phyloP scores from a whole-genome alignment of 1,139 yeast species.

The Nadsonia commutata region DNA sequence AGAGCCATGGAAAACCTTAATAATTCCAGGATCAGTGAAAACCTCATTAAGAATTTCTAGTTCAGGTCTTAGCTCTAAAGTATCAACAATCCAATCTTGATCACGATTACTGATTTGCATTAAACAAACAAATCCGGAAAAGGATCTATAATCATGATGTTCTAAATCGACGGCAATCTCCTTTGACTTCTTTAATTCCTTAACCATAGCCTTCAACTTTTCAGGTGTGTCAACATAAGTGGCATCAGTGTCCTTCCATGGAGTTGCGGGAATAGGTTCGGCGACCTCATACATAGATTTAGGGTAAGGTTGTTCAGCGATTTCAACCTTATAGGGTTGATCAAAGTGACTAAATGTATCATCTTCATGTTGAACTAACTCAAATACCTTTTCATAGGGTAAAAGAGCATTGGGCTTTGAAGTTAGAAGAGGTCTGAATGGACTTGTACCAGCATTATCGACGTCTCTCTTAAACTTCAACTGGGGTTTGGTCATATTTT shows the following conservation, averaged over 20 bases:
- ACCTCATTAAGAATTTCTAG: constrained; percentile 52
- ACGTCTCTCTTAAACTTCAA: constrained; percentile 37
- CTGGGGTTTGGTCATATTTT: constrained; percentile 60
- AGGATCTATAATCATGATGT: constrained; percentile 86
- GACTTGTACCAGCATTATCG: constrained; percentile 54
- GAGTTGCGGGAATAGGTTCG: constrained; percentile 41
- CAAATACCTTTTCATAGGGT: constrained; percentile 38
- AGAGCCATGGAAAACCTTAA: constrained; percentile 93
- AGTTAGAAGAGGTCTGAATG: constrained; percentile 62
- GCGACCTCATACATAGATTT: constrained; percentile 31
- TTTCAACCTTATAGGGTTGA: constrained; percentile 78
- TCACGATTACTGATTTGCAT: constrained; percentile 84
- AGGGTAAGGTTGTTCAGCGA: constrained; percentile 58
- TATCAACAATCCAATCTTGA: constrained; percentile 76
- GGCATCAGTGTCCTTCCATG: constrained; percentile 43
- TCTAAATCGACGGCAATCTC: constrained; percentile 94
- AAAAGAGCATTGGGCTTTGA: constrained; percentile 57
- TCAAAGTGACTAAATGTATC: constrained; percentile 45
- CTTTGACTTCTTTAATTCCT: constrained; percentile 32
- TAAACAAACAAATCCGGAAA: constrained; percentile 77
- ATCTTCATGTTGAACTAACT: constrained; percentile 28
- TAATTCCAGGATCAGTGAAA: constrained; percentile 64
- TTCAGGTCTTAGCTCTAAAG: constrained; percentile 60
- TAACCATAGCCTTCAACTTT: constrained; percentile 39
- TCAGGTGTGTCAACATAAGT: constrained; percentile 57